Conservation (phyloP, 1,284 basidiomycete genomes). For the Pseudozyma flocculosa region DNA sequence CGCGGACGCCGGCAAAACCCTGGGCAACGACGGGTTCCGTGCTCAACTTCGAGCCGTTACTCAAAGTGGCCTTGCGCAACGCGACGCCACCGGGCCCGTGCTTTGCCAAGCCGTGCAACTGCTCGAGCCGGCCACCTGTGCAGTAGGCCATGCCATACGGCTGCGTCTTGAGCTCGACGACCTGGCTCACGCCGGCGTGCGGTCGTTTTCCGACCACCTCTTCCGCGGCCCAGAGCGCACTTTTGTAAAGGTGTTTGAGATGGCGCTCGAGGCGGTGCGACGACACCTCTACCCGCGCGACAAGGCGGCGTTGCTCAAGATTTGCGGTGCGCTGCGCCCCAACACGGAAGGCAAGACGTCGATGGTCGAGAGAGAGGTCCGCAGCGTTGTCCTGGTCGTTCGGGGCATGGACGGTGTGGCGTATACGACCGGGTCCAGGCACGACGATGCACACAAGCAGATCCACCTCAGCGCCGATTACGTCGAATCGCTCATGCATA, state of each 20-base stretch:
- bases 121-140: constrained; percentile 7
- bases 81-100: no score
- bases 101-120: no score
- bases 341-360: no score
- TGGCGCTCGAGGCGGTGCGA: no score
- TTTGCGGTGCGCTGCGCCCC: no score
- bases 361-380: constrained; percentile 1
- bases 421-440: constrained; percentile 11
- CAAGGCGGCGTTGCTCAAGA: no score
- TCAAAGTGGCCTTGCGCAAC: no score
- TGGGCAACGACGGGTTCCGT: no score
- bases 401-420: constrained; percentile 28
- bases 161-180: neutral
- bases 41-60: no score
- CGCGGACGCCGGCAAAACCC: no score
- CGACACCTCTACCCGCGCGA: no score
- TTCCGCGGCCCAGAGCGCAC: neutral
- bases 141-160: constrained; percentile 8
- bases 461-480: constrained; percentile 8
- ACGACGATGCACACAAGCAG: constrained; percentile 34
- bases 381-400: constrained; percentile 15
- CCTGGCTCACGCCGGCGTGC: neutral
- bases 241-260: no score
- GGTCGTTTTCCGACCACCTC: neutral
- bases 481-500: neutral